These are phyloP conservation scores for Hemileccinum hortonii DNA, from an alignment of 1,284 basidiomycete species.

Conservation along the genomic window DNA sequence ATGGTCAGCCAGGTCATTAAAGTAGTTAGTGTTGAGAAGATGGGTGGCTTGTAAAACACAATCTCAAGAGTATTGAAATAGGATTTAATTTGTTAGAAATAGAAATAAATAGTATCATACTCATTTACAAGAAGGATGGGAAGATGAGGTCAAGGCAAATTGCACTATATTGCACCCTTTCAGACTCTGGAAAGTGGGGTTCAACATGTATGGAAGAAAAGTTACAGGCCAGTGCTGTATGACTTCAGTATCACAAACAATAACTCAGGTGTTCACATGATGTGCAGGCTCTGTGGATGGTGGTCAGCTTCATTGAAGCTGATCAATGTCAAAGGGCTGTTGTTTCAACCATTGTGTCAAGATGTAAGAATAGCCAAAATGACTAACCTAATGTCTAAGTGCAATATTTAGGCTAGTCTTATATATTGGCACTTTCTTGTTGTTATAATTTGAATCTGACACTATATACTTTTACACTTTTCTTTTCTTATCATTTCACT, in stretches of 20 bases:
- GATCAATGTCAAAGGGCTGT: no score
- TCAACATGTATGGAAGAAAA: slow-evolving; percentile 1
- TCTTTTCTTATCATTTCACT: no score
- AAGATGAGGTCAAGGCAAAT: neutral
- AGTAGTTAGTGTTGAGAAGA: neutral
- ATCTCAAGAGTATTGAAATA: neutral
- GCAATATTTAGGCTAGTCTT: no score
- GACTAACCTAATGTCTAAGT: no score
- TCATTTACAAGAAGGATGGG: neutral
- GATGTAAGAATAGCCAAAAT: no score
- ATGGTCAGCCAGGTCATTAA: neutral
- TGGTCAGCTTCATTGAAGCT: no score
- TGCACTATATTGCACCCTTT: neutral
- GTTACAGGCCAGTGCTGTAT: neutral
- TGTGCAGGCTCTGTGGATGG: neutral
- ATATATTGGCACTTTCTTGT: no score
- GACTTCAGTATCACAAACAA: neutral
- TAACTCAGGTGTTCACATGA: neutral
- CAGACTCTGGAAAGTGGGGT: slow-evolving; percentile 1
- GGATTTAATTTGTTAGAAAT: neutral
- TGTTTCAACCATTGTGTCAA: no score
- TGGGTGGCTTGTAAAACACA: neutral
- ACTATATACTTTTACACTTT: no score
- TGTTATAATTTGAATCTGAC: no score
- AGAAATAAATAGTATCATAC: neutral